Evolutionary conservation across 208 protist genomes (phyloP), one percentile per base, ranked within the genome.

Genomic region (Acanthamoeba healyi): DNA sequence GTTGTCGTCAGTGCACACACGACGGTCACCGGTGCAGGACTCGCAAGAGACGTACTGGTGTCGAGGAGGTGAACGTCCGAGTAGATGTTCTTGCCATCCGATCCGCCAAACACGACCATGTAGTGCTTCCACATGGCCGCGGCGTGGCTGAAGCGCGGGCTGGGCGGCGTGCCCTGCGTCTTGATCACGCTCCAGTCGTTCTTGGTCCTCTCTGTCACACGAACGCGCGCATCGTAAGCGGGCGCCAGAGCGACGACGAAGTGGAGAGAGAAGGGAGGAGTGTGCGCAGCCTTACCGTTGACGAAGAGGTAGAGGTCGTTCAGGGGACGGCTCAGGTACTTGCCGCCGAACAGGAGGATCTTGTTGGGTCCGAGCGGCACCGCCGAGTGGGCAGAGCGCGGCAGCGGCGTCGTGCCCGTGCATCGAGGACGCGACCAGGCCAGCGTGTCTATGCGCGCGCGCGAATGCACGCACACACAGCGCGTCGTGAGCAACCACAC

Each of bases 101-200:
- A 63, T 5, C 79, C 79, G 46, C 79, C 79, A 38, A 63, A 87
- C 42, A 87, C 79, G 36, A 87, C 46, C 79, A 87, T 87, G 46
- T 87, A 63, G 42, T 87, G 42, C 46, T 61, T 61, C 46, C 79
- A 87, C 29, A 87, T 51, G 46, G 49, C 79, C n/a, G 79, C 79
- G 44, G 42, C 49, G 44, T 87, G 79, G 79, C 46, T 63, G 49
- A 42, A 87, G 36, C 79, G 79, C 26, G 79, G 46, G 49, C 46
- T 61, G 38, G 79, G 79, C 46, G 79, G 79, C 19, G 79, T 87
- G 79, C 79, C 79, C 46, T 87, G 79, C 44, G 79, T 54, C 79
- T 87, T 87, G n/a, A 87, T 61, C n/a, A 87, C 19, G 49, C 79
- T 87, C 79, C 79, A 87, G 42, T 87, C 79, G 49, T 87, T 87